phyloP scores from a whole-genome alignment of 2,329 filamentous ascomycete genomes.

The Westerdykella ornata region DNA sequence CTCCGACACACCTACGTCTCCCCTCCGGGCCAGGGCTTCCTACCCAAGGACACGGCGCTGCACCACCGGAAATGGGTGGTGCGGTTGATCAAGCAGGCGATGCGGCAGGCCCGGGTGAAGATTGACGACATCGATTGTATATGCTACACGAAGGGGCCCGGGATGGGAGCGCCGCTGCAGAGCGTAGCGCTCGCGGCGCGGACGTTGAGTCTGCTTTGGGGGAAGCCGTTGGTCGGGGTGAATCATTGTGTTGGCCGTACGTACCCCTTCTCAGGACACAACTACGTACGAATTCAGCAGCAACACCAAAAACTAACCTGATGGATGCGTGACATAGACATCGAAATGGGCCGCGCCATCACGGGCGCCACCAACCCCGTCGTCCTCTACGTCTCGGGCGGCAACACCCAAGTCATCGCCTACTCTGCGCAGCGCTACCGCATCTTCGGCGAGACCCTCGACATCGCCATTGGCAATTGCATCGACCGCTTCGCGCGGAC shows the following conservation, averaged over 20 bases:
- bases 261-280: constrained; percentile 16
- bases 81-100: constrained; percentile 68
- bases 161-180: constrained; percentile 91
- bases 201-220: constrained; percentile 76
- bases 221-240: constrained; percentile 81
- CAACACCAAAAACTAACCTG: neutral
- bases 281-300: neutral
- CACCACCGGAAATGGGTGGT: constrained; percentile 88
- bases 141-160: constrained; percentile 91
- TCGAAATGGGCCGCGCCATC: constrained; percentile 95
- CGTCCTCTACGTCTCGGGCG: constrained; percentile 89
- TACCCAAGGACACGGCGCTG: constrained; percentile 90
- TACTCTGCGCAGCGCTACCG: constrained; percentile 92
- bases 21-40: constrained; percentile 86
- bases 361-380: constrained; percentile 87
- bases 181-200: constrained; percentile 80
- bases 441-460: constrained; percentile 95
- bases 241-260: constrained; percentile 91
- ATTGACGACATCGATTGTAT: constrained; percentile 72
- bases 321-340: constrained; percentile 48
- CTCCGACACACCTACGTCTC: constrained; percentile 89
- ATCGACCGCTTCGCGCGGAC: constrained; percentile 92
- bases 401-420: constrained; percentile 96
- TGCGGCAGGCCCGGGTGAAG: constrained; percentile 56
- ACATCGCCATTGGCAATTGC: constrained; percentile 97